Evolutionary conservation across 2,329 filamentous ascomycete species (phyloP).

Genomic region (Chaetomium globosum): DNA sequence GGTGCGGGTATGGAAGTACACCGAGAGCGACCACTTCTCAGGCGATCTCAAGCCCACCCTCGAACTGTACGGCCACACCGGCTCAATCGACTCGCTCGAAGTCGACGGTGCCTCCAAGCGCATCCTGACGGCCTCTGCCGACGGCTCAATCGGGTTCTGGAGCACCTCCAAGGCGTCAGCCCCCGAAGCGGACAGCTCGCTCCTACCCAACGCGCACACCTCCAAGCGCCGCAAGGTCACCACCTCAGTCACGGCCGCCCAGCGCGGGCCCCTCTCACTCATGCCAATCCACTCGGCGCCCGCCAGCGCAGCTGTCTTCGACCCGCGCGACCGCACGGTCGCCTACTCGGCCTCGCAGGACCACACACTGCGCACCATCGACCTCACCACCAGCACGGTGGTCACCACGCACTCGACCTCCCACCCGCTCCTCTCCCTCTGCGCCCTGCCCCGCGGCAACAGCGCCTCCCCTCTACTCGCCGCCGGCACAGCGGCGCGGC

Average conservation of each 20-base stretch:
- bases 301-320: constrained; percentile 81
- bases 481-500: constrained; percentile 79
- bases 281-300: constrained; percentile 72
- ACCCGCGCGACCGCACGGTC: constrained; percentile 80
- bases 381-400: constrained; percentile 76
- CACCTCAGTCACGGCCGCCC: constrained; percentile 54
- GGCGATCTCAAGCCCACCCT: constrained; percentile 70
- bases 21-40: constrained; percentile 63
- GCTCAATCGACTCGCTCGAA: constrained; percentile 71
- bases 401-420: constrained; percentile 83
- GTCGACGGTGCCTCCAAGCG: constrained; percentile 69
- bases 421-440: constrained; percentile 78
- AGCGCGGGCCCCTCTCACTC: constrained; percentile 77
- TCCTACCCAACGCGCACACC: constrained; percentile 67
- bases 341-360: constrained; percentile 92
- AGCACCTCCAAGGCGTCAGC: constrained; percentile 75
- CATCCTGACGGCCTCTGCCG: constrained; percentile 82
- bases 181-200: constrained; percentile 69
- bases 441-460: constrained; percentile 70
- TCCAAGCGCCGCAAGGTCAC: constrained; percentile 76
- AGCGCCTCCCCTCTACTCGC: constrained; percentile 56
- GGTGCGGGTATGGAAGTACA: constrained; percentile 87
- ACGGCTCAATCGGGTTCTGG: constrained; percentile 87
- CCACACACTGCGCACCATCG: constrained; percentile 86
- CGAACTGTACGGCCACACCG: constrained; percentile 82